Evolutionary conservation across 352 stramenopile genomes (phyloP).

Genomic region (Detonula confervacea): DNA sequence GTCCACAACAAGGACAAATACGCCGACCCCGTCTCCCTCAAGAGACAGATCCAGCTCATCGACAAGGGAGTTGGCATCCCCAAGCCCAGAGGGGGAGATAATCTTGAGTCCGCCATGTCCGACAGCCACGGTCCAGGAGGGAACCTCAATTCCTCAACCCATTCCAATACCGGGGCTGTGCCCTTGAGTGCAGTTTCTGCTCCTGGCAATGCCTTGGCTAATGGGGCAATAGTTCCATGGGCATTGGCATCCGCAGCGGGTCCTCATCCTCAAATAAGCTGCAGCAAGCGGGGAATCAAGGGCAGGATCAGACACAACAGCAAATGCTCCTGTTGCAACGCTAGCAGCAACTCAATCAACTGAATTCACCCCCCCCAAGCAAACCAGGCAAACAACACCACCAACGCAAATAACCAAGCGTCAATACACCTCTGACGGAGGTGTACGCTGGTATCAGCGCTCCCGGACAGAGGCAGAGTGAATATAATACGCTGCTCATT

Average conservation of each 20-base stretch:
- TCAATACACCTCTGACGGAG: too few species aligned
- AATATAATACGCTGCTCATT: too few species aligned
- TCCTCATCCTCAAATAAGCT: background rate
- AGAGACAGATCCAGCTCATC: conserved; percentile 77
- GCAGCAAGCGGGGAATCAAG: conserved; percentile 2
- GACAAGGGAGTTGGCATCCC: conserved; percentile 64
- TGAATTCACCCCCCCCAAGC: too few species aligned
- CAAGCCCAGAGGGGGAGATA: conserved; percentile 22
- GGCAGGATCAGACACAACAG: conserved; percentile 29
- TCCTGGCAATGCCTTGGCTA: too few species aligned
- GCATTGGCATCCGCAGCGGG: too few species aligned
- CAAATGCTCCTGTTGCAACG: conserved; percentile 16
- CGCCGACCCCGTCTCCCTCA: conserved; percentile 69
- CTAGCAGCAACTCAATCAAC: too few species aligned
- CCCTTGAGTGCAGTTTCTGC: conserved; percentile 7
- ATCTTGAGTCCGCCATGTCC: background rate
- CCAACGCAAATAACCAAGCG: too few species aligned
- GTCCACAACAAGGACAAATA: conserved; percentile 80
- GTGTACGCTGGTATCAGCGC: too few species aligned
- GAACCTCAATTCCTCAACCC: background rate
- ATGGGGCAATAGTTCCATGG: too few species aligned
- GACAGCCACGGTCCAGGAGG: background rate
- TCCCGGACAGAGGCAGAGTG: too few species aligned
- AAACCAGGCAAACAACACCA: too few species aligned
- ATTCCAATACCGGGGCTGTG: background rate